These are phyloP conservation scores for Pterocarpus macrocarpus DNA, from an alignment of 306 rosid genomes.

Conservation along the genomic window DNA sequence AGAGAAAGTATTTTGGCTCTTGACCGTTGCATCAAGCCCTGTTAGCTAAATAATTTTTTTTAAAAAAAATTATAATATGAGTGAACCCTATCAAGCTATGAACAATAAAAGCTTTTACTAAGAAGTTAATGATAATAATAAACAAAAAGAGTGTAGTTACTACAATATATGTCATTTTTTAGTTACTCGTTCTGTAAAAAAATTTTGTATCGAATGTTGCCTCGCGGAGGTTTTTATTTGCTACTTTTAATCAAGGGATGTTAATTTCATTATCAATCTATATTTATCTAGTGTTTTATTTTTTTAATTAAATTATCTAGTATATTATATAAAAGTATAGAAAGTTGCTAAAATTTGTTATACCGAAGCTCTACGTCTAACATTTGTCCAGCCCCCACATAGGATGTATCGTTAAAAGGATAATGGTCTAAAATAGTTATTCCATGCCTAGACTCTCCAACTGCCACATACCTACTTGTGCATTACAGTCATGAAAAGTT, in stretches of 20 bases:
- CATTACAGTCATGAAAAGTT: background rate
- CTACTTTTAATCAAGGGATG: too few relatives aligned
- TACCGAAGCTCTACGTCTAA: background rate
- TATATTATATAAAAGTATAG: background rate
- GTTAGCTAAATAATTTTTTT: too few relatives aligned
- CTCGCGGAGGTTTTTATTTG: too few relatives aligned
- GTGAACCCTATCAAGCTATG: background rate
- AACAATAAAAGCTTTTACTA: background rate
- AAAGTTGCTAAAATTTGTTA: background rate
- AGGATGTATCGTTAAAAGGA: background rate
- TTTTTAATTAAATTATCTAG: too few relatives aligned
- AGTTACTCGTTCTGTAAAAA: too few relatives aligned
- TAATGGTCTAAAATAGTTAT: background rate
- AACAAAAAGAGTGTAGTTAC: too few relatives aligned
- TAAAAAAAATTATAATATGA: too few relatives aligned
- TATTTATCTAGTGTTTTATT: background rate
- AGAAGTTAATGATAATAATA: too few relatives aligned
- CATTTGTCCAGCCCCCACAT: background rate
- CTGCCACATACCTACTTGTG: conserved; percentile 17
- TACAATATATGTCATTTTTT: background rate
- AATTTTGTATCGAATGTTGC: too few relatives aligned
- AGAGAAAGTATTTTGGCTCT: too few relatives aligned
- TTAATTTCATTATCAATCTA: background rate
- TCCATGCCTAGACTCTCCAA: background rate
- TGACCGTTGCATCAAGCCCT: too few relatives aligned